phyloP scores from a whole-genome alignment of 2,329 filamentous ascomycete genomes.

The Pleomassaria siparia region DNA sequence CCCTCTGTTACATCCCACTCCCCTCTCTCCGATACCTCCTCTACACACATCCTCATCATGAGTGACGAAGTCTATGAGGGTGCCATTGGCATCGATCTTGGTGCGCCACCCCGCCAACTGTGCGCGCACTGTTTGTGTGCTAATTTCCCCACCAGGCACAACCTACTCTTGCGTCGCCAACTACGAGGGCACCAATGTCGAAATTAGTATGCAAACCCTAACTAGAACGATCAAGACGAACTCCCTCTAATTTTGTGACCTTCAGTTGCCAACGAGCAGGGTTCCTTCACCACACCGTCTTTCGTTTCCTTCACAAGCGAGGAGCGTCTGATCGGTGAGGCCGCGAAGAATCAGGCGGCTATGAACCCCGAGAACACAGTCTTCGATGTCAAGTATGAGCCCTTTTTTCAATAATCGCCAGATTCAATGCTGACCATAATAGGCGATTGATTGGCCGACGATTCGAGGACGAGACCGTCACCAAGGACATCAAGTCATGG shows the following conservation, averaged over 20 bases:
- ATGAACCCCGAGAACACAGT: slow-evolving; percentile 99
- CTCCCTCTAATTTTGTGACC: slow-evolving; percentile 22
- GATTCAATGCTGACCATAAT: slow-evolving; percentile 31
- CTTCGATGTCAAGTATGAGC: slow-evolving; percentile 94
- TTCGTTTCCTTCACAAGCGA: slow-evolving; percentile 99
- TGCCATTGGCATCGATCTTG: slow-evolving; percentile 99
- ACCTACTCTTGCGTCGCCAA: slow-evolving; percentile 99
- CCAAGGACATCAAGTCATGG: slow-evolving; percentile 99
- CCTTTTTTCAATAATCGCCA: not conserved
- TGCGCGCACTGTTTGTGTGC: slow-evolving; percentile 22
- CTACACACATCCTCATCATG: slow-evolving; percentile 63
- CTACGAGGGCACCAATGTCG: slow-evolving; percentile 99
- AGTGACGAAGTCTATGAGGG: slow-evolving; percentile 98
- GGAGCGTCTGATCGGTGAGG: slow-evolving; percentile 99
- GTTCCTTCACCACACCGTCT: slow-evolving; percentile 96
- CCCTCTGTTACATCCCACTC: slow-evolving; percentile 30
- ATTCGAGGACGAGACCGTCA: slow-evolving; percentile 93
- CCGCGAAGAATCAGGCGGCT: slow-evolving; percentile 99
- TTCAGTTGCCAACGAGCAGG: slow-evolving; percentile 96
- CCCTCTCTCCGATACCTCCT: slow-evolving; percentile 29
- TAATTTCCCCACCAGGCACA: slow-evolving; percentile 67
- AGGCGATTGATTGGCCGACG: slow-evolving; percentile 97
- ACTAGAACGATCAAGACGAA: slow-evolving; percentile 5
- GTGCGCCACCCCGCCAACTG: slow-evolving; percentile 56
- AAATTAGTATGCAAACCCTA: slow-evolving; percentile 73